A percentile compares a stretch with the other conserved stretches of the same genome.
These are phyloP conservation scores for Thyridium curvatum DNA, from an alignment of 2,329 filamentous ascomycete genomes.

Conservation along the genomic window DNA sequence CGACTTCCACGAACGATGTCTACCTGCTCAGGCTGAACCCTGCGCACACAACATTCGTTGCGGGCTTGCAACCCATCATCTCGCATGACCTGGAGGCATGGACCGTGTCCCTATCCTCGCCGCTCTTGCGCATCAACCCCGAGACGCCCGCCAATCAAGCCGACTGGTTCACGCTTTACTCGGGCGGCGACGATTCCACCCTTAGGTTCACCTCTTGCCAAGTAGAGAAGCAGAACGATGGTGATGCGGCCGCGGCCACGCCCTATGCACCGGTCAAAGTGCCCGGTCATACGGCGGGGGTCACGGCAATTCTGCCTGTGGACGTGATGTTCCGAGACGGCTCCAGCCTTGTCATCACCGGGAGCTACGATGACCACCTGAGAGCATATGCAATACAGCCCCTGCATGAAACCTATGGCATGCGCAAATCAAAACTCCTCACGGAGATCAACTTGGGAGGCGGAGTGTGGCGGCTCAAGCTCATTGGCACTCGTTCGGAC, in stretches of 20 bases:
- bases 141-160: constrained; percentile 6
- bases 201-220: constrained; percentile 40
- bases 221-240: constrained; percentile 7
- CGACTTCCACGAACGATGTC: constrained; percentile 63
- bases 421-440: constrained; percentile 43
- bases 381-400: constrained; percentile 55
- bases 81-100: constrained; percentile 63
- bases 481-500: constrained; percentile 31
- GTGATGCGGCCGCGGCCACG: neutral
- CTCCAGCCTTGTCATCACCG: constrained; percentile 64
- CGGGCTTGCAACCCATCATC: constrained; percentile 30
- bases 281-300: constrained; percentile 63
- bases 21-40: constrained; percentile 43
- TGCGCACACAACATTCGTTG: constrained; percentile 28
- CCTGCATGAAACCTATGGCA: constrained; percentile 29
- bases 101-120: constrained; percentile 55
- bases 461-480: constrained; percentile 81
- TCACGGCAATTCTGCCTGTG: constrained; percentile 79
- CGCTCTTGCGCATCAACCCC: constrained; percentile 11
- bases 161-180: constrained; percentile 43
- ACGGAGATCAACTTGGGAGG: constrained; percentile 63
- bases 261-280: neutral
- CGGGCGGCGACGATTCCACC: constrained; percentile 71
- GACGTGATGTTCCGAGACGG: constrained; percentile 29
- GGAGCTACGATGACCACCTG: constrained; percentile 84